Evolutionary conservation across 768 basidiomycete species (phyloP).

Genomic region (Fomitopsis serialis): DNA sequence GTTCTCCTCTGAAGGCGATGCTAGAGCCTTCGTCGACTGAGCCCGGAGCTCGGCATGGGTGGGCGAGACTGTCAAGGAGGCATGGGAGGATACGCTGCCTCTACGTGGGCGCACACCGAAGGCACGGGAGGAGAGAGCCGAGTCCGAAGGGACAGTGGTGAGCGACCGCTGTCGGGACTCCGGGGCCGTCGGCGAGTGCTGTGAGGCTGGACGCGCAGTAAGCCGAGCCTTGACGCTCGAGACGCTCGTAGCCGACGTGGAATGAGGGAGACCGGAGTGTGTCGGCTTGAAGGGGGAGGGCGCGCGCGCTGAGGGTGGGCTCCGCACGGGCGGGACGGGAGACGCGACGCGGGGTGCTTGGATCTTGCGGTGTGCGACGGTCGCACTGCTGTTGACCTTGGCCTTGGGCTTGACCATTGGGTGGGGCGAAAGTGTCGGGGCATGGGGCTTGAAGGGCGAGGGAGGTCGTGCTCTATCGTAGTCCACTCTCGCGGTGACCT

Average conservation of each 20-base stretch:
- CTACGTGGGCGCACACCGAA: slow-evolving; percentile 11
- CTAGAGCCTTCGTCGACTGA: slow-evolving; percentile 6
- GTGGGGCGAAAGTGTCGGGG: slow-evolving; percentile 22
- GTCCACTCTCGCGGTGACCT: slow-evolving; percentile 53
- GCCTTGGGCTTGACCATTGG: slow-evolving; percentile 43
- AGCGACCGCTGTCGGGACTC: slow-evolving; percentile 27
- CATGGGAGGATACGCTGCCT: slow-evolving; percentile 23
- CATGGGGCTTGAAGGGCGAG: slow-evolving; percentile 40
- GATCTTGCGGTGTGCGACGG: slow-evolving; percentile 20
- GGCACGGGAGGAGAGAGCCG: slow-evolving; percentile 4
- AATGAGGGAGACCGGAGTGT: slow-evolving; percentile 20
- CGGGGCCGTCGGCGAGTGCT: slow-evolving; percentile 12
- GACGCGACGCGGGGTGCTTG: slow-evolving; percentile 18
- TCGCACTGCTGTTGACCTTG: slow-evolving; percentile 55
- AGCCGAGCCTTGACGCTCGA: slow-evolving; percentile 18
- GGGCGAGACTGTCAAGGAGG: slow-evolving; percentile 5
- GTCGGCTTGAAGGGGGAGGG: slow-evolving; percentile 35
- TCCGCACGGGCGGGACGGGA: slow-evolving; percentile 6
- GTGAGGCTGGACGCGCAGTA: slow-evolving; percentile 15
- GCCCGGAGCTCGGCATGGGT: slow-evolving; percentile 11
- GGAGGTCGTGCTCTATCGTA: slow-evolving; percentile 38
- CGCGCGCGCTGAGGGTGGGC: slow-evolving; percentile 30
- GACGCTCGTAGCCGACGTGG: slow-evolving; percentile 26
- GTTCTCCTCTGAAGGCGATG: slow-evolving; percentile 16
- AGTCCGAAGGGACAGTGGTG: slow-evolving; percentile 16